Conservation (phyloP, 2,329 filamentous ascomycete species). For the Herpotrichia juniperi region DNA sequence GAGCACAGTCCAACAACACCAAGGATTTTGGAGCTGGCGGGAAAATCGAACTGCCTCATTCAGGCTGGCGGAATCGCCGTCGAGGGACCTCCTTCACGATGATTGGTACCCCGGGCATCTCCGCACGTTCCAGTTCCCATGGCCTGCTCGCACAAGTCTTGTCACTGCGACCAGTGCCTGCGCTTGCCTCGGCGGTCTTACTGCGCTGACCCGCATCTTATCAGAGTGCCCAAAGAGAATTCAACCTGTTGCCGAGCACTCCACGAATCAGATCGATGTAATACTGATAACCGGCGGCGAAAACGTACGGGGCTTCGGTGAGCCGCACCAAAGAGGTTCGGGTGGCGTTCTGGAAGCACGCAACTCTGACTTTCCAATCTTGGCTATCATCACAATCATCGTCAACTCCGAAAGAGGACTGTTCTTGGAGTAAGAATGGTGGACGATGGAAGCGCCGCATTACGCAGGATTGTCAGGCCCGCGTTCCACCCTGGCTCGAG, state of each 20-base stretch:
- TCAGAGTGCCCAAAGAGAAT: slow-evolving; percentile 36
- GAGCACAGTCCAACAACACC: not conserved
- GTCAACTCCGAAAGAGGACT: slow-evolving; percentile 27
- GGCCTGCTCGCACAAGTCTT: slow-evolving; percentile 11
- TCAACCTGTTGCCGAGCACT: slow-evolving; percentile 3
- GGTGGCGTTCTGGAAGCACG: slow-evolving; percentile 35
- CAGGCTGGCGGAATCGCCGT: slow-evolving; percentile 27
- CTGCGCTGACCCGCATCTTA: slow-evolving; percentile 34
- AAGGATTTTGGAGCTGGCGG: slow-evolving; percentile 15
- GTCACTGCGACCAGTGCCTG: slow-evolving; percentile 16
- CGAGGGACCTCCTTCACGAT: slow-evolving; percentile 4
- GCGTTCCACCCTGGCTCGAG: not conserved
- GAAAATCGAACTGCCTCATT: slow-evolving; percentile 39
- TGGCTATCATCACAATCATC: slow-evolving; percentile 35
- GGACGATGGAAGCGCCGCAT: slow-evolving; percentile 5
- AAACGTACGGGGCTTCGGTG: slow-evolving; percentile 40
- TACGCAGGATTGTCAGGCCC: not conserved
- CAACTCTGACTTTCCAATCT: slow-evolving; percentile 21
- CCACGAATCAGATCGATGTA: slow-evolving; percentile 24
- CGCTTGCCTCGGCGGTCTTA: slow-evolving; percentile 26
- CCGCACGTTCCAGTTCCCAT: slow-evolving; percentile 22
- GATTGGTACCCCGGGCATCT: slow-evolving; percentile 41
- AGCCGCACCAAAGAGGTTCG: slow-evolving; percentile 34
- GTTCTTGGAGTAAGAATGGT: not conserved
- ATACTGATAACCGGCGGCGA: slow-evolving; percentile 45